Evolutionary conservation across 108 stramenopile species (phyloP).

Genomic region (Nitzschia inconspicua): DNA sequence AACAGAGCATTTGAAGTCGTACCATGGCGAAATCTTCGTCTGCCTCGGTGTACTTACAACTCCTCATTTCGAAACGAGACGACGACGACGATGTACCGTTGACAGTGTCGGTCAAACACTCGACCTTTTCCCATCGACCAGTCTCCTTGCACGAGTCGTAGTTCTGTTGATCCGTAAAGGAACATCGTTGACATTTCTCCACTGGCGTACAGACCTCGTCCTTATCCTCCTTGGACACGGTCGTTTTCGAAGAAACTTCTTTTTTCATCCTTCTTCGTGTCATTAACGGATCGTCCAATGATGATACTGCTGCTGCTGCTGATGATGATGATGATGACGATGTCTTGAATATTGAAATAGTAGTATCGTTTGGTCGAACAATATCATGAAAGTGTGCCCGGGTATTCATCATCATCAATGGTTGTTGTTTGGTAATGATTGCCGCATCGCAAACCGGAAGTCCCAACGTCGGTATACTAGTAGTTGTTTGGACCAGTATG

Average conservation of each 20-base stretch:
- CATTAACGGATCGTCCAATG: neutral
- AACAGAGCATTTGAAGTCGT: conserved; percentile 17
- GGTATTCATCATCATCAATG: no score
- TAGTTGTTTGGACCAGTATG: neutral
- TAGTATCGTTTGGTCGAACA: neutral
- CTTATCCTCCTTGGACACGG: neutral
- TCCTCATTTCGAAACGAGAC: conserved; percentile 1
- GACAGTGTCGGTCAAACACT: neutral
- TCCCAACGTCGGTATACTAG: no score
- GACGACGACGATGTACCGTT: neutral
- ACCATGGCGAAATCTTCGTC: conserved; percentile 27
- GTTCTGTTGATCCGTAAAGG: conserved; percentile 12
- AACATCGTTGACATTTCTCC: conserved; percentile 15
- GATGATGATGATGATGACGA: neutral
- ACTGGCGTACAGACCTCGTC: conserved; percentile 1
- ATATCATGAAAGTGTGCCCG: neutral
- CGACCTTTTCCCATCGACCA: conserved; percentile 11
- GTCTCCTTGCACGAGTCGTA: conserved; percentile 16
- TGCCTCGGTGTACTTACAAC: conserved; percentile 22
- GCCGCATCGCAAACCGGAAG: no score
- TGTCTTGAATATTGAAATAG: neutral
- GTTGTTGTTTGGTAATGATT: no score
- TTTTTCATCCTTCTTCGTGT: neutral
- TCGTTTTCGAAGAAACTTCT: neutral
- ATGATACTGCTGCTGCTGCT: no score